Conservation (phyloP, 345 rosid species). For the Hibiscus syriacus region DNA sequence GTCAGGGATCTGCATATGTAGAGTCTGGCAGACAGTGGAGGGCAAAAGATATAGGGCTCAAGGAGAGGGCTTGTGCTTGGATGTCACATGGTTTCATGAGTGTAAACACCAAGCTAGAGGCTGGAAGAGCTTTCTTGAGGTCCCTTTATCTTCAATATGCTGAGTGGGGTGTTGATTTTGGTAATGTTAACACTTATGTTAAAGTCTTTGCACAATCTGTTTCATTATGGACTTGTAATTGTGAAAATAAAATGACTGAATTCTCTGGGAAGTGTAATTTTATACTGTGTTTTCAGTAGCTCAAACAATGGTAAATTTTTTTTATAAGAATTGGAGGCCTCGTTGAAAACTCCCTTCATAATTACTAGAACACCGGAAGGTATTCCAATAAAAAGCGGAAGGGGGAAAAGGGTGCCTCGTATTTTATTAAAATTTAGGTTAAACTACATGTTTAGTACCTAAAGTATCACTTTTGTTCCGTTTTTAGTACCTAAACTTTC, state of each 20-base stretch:
- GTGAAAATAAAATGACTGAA: not conserved
- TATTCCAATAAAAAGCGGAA: too few species aligned
- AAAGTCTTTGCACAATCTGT: not conserved
- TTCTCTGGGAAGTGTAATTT: not conserved
- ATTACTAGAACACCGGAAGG: too few species aligned
- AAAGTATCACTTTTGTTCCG: too few species aligned
- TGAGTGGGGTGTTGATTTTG: conserved; percentile 93
- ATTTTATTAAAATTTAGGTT: too few species aligned
- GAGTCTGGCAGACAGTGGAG: conserved; percentile 59
- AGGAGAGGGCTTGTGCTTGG: conserved; percentile 88
- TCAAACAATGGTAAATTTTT: not conserved
- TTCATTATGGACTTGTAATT: not conserved
- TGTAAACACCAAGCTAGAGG: conserved; percentile 59
- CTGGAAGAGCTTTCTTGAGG: conserved; percentile 81
- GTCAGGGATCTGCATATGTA: conserved; percentile 54
- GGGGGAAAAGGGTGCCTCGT: too few species aligned
- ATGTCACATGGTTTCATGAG: conserved; percentile 91
- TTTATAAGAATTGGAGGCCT: not conserved
- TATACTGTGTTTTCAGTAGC: not conserved
- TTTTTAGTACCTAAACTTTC: too few species aligned
- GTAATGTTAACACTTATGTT: conserved; percentile 29
- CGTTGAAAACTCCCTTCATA: not conserved
- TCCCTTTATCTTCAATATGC: conserved; percentile 80
- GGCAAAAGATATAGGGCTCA: conserved; percentile 70
- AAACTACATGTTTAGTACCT: too few species aligned